Evolutionary conservation across 2,329 filamentous ascomycete genomes (phyloP).

Genomic region (Talaromyces amestolkiae): DNA sequence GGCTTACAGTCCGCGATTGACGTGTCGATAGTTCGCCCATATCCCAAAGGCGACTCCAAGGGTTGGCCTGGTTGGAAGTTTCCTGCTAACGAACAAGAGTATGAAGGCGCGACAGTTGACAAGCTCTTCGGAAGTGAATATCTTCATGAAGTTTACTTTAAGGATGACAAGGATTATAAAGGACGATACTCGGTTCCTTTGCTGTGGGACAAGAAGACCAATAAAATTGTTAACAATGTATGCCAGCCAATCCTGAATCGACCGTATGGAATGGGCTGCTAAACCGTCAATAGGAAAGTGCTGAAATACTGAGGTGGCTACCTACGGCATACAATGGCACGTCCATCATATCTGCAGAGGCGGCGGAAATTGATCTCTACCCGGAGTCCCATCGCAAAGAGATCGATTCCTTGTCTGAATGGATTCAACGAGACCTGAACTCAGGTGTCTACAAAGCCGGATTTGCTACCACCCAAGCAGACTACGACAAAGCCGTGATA

Average conservation of each 20-base stretch:
- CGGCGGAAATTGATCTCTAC: conserved; percentile 52
- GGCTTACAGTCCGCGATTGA: conserved; percentile 55
- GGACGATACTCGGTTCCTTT: conserved; percentile 61
- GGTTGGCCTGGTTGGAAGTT: conserved; percentile 66
- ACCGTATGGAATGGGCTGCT: not conserved
- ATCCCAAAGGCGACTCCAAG: conserved; percentile 63
- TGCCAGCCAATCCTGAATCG: no score
- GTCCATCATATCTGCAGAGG: conserved; percentile 43
- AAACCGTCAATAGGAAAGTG: conserved; percentile 47
- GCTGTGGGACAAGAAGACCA: conserved; percentile 60
- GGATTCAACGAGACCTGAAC: conserved; percentile 59
- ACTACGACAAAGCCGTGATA: conserved; percentile 55
- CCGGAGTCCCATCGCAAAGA: conserved; percentile 46
- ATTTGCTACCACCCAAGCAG: conserved; percentile 56
- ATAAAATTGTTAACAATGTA: conserved; percentile 58
- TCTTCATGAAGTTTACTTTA: conserved; percentile 63
- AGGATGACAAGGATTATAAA: conserved; percentile 58
- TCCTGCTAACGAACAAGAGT: conserved; percentile 51
- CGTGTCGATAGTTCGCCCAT: conserved; percentile 61
- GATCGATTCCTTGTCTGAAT: conserved; percentile 55
- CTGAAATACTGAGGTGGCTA: conserved; percentile 58
- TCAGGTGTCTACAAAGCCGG: conserved; percentile 62
- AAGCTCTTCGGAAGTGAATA: conserved; percentile 58
- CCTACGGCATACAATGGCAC: conserved; percentile 54
- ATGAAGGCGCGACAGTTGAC: conserved; percentile 60